A percentile compares a stretch with the other conserved stretches of the same genome.
Conservation (phyloP, 768 basidiomycete species). For the Tephrocybe sp. region DNA sequence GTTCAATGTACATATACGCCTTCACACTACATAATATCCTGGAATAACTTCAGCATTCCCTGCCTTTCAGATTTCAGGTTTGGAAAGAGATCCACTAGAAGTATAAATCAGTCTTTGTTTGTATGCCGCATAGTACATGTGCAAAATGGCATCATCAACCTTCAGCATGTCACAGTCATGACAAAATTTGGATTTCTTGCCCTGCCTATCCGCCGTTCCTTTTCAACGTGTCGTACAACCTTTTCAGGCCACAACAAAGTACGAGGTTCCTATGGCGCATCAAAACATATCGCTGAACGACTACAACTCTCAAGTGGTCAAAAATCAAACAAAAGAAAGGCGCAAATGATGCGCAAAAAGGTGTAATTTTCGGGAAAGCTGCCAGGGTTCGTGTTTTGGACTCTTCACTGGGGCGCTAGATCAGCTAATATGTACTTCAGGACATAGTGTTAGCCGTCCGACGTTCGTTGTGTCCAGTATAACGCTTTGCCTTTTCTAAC, state of each 20-base stretch:
- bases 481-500: background rate
- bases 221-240: constrained; percentile 17
- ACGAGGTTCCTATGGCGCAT: background rate
- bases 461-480: constrained; percentile 37
- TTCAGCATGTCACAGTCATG: constrained; percentile 6
- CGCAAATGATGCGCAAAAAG: constrained; percentile 58
- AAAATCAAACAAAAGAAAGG: constrained; percentile 76
- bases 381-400: constrained; percentile 41
- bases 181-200: constrained; percentile 10
- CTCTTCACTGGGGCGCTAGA: background rate
- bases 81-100: too few relatives aligned
- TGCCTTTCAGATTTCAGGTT: too few relatives aligned
- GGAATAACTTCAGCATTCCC: too few relatives aligned
- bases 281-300: background rate
- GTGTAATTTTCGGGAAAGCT: constrained; percentile 53
- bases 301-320: constrained; percentile 51
- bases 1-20: background rate
- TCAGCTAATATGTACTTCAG: constrained; percentile 28
- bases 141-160: background rate
- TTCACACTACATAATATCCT: background rate
- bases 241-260: constrained; percentile 44
- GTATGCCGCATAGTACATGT: background rate
- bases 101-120: background rate
- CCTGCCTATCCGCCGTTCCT: constrained; percentile 15
- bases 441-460: constrained; percentile 61